A percentile compares a stretch with the other conserved stretches of the same genome.
Conservation (phyloP, 2,329 filamentous ascomycete genomes). For the Fusarium sp. region DNA sequence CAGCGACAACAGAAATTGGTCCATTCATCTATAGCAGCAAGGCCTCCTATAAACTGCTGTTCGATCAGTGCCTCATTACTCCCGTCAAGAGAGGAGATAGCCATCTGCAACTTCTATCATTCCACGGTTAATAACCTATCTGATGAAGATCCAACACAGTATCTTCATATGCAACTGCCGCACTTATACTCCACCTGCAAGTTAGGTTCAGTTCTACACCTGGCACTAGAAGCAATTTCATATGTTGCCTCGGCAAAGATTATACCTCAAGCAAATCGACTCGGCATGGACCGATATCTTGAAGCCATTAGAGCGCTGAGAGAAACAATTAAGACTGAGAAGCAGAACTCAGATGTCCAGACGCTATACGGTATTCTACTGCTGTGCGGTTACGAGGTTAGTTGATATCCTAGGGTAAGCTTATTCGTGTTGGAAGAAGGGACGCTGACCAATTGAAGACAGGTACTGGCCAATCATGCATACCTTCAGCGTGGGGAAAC, state of each 20-base stretch:
- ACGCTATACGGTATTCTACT: not conserved
- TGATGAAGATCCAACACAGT: not conserved
- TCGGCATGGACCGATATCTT: not conserved
- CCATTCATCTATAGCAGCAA: too few species aligned
- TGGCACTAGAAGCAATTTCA: not conserved
- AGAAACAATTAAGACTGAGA: too few species aligned
- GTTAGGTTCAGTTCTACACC: not conserved
- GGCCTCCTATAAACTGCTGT: too few species aligned
- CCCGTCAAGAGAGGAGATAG: not conserved
- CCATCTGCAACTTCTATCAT: slow-evolving; percentile 4
- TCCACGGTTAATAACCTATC: not conserved
- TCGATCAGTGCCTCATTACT: not conserved
- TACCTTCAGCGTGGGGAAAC: not conserved
- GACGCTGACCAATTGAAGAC: not conserved
- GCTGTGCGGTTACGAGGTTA: slow-evolving; percentile 6
- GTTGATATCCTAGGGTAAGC: not conserved
- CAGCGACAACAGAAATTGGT: not conserved
- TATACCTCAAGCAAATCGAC: not conserved
- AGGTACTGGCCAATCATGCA: not conserved
- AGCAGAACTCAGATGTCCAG: not conserved
- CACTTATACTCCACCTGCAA: not conserved
- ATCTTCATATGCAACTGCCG: not conserved
- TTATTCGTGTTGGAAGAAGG: rapidly evolving
- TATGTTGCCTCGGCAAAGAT: not conserved
- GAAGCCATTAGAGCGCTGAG: not conserved